Percentiles rank a stretch among this genome's conserved stretches.
These are phyloP conservation scores for Aspergillus novofumigatus DNA, from an alignment of 2,329 filamentous ascomycete genomes.

Conservation along the genomic window DNA sequence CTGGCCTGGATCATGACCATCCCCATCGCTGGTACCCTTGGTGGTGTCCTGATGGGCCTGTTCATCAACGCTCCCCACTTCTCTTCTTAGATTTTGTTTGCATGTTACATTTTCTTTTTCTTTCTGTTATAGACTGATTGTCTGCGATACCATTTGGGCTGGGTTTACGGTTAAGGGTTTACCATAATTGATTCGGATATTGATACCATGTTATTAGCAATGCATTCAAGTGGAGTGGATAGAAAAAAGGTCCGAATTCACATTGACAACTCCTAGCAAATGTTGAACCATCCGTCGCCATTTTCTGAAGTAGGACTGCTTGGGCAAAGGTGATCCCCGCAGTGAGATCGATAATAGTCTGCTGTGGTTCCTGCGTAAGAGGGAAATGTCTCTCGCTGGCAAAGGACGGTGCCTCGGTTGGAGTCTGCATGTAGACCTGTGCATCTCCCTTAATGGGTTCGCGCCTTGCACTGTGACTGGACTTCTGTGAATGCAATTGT, in stretches of 20 bases:
- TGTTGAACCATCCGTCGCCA: too few species aligned
- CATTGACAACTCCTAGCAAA: too few species aligned
- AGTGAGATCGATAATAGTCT: too few species aligned
- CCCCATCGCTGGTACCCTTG: conserved; percentile 57
- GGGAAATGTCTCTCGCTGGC: too few species aligned
- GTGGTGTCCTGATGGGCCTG: conserved; percentile 50
- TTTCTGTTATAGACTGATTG: background rate
- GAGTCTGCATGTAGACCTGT: too few species aligned
- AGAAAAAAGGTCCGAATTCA: background rate
- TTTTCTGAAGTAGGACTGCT: too few species aligned
- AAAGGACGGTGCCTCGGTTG: too few species aligned
- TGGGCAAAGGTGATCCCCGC: too few species aligned
- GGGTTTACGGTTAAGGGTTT: background rate
- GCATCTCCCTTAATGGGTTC: too few species aligned
- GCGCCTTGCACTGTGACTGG: too few species aligned
- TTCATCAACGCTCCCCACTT: conserved; percentile 60
- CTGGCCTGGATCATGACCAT: conserved; percentile 66
- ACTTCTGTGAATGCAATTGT: too few species aligned
- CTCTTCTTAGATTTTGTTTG: background rate
- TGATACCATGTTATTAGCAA: background rate
- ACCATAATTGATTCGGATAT: background rate
- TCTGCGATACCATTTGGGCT: background rate
- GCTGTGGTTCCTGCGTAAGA: too few species aligned
- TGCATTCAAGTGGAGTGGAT: background rate
- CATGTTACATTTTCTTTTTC: background rate